Evolutionary conservation across 305 asterid genomes (phyloP).

Genomic region (Fraxinus greggii): DNA sequence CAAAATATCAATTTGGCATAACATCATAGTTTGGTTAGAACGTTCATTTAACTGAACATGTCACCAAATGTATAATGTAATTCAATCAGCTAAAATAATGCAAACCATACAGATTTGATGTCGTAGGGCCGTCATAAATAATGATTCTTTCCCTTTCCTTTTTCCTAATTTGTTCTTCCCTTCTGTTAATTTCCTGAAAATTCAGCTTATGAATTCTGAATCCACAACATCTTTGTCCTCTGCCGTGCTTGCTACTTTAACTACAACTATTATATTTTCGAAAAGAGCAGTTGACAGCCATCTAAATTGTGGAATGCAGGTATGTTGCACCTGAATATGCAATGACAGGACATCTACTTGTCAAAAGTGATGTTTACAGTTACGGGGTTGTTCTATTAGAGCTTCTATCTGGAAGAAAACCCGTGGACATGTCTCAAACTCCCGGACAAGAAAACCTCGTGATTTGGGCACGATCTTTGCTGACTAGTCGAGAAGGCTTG

Average conservation of each 20-base stretch:
- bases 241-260: neutral
- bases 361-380: slow-evolving; percentile 90
- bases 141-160: neutral
- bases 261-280: neutral
- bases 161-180: neutral
- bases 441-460: slow-evolving; percentile 91
- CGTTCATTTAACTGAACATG: neutral
- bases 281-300: neutral
- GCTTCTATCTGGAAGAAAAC: slow-evolving; percentile 87
- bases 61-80: neutral
- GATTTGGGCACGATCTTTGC: slow-evolving; percentile 86
- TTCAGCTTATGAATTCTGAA: neutral
- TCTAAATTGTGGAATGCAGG: slow-evolving; percentile 39
- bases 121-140: neutral
- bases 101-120: neutral
- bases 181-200: neutral
- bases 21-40: neutral
- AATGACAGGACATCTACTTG: slow-evolving; percentile 93
- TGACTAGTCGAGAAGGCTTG: slow-evolving; percentile 78
- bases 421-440: slow-evolving; percentile 93
- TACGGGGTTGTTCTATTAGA: slow-evolving; percentile 87
- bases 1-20: neutral
- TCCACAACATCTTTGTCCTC: neutral
- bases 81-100: neutral
- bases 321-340: slow-evolving; percentile 98